Conservation (phyloP, 345 rosid species). For the Citrus unshiu region DNA sequence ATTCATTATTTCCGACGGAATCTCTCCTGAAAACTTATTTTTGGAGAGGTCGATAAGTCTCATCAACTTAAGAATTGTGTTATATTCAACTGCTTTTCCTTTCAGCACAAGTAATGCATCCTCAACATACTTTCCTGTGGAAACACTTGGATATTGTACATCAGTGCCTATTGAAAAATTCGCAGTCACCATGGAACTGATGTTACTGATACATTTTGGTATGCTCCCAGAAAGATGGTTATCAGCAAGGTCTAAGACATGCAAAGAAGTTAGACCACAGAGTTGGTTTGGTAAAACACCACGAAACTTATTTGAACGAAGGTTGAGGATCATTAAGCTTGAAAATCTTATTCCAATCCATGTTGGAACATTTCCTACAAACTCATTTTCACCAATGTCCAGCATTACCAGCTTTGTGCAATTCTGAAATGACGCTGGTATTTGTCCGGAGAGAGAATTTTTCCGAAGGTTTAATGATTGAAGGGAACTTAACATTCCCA, state of each 20-base stretch:
- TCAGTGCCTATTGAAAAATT: background rate
- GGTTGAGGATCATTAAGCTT: background rate
- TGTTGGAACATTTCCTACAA: slow-evolving; percentile 5
- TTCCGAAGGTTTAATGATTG: background rate
- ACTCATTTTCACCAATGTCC: background rate
- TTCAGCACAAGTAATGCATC: background rate
- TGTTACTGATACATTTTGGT: slow-evolving; percentile 5
- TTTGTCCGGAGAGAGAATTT: too few relatives aligned
- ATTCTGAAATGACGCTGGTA: background rate
- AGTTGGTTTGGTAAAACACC: slow-evolving; percentile 20
- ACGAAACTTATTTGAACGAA: slow-evolving; percentile 17
- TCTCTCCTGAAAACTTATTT: too few relatives aligned
- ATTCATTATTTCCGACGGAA: background rate
- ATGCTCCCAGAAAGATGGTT: slow-evolving; percentile 7
- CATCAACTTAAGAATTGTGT: too few relatives aligned
- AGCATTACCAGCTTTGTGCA: background rate
- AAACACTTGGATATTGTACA: background rate
- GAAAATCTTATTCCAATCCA: slow-evolving; percentile 15
- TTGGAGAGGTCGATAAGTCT: too few relatives aligned
- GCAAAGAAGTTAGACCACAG: slow-evolving; percentile 1
- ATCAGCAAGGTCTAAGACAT: slow-evolving; percentile 14
- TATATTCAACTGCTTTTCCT: background rate
- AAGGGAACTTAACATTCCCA: background rate
- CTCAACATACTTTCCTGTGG: background rate
- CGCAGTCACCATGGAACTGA: background rate